Conservation (phyloP, 1,284 basidiomycete species). For the Microbotryum scabiosae region DNA sequence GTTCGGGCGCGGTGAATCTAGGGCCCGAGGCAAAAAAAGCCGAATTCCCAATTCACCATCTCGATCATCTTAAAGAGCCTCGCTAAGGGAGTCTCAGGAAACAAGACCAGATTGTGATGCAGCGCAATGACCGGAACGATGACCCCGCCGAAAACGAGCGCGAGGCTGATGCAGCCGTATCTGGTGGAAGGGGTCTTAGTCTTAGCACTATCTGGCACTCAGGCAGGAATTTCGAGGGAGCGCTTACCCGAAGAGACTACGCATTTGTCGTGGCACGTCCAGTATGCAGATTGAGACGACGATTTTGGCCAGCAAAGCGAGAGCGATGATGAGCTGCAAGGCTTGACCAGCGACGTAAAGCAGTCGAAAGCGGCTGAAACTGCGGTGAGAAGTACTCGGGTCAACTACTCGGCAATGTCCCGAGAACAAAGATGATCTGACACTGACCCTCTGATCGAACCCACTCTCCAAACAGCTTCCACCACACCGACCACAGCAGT, state of each 20-base stretch:
- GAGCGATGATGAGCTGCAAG: constrained; percentile 1
- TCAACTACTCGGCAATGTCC: no score
- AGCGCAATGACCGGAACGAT: not conserved
- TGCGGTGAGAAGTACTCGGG: no score
- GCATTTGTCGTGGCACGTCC: not conserved
- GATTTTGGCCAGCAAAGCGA: not conserved
- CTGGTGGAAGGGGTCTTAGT: not conserved
- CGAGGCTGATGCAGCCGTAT: not conserved
- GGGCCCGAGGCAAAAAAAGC: no score
- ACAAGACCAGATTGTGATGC: not conserved
- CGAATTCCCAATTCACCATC: not conserved
- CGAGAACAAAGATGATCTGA: no score
- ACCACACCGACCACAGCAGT: no score
- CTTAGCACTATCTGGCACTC: not conserved
- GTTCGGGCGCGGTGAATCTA: no score
- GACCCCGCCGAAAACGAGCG: not conserved
- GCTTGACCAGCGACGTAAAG: not conserved
- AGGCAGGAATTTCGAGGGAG: not conserved
- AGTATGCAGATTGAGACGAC: not conserved
- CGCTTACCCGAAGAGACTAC: no score
- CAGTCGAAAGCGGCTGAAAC: no score
- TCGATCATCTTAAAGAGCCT: constrained; percentile 3
- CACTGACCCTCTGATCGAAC: no score
- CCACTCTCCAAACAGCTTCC: no score
- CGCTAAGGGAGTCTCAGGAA: constrained; percentile 1